These are phyloP conservation scores for Olyra latifolia DNA, from an alignment of 176 grass and related monocot species.

Conservation along the genomic window DNA sequence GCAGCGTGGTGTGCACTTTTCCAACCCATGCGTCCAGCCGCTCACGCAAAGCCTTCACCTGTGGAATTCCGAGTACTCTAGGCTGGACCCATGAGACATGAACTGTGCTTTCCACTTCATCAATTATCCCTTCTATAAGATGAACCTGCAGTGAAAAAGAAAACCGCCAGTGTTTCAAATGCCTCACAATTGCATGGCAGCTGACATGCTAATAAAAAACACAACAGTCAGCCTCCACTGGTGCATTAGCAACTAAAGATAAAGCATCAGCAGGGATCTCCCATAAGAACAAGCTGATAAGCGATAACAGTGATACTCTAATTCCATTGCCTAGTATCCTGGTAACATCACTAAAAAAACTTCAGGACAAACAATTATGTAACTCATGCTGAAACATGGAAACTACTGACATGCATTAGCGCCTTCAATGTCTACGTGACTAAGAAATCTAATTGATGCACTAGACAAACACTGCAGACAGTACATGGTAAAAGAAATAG, in stretches of 20 bases:
- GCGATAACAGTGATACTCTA: not conserved
- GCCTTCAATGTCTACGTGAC: not conserved
- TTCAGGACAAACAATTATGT: not conserved
- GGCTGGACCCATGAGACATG: constrained; percentile 87
- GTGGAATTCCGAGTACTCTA: constrained; percentile 79
- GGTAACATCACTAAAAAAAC: not conserved
- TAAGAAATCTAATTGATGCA: not conserved
- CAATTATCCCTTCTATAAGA: constrained; percentile 96
- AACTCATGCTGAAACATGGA: not conserved
- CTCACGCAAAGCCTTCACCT: constrained; percentile 74
- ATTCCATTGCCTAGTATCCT: not conserved
- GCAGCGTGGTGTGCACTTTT: constrained; percentile 75
- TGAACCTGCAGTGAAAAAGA: constrained; percentile 61
- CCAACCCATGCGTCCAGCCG: constrained; percentile 78
- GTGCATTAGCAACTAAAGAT: constrained; percentile 12
- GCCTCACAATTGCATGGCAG: not conserved
- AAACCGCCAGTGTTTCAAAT: not conserved
- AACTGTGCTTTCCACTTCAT: constrained; percentile 87
- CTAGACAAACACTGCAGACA: not conserved
- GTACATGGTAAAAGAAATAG: not conserved
- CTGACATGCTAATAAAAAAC: not conserved
- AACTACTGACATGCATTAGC: not conserved
- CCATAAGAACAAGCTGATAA: not conserved
- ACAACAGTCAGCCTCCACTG: not conserved
- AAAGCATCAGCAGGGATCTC: not conserved